These are phyloP conservation scores for Platanthera guangdongensis DNA, from an alignment of 106 monocot genomes.

Conservation along the genomic window DNA sequence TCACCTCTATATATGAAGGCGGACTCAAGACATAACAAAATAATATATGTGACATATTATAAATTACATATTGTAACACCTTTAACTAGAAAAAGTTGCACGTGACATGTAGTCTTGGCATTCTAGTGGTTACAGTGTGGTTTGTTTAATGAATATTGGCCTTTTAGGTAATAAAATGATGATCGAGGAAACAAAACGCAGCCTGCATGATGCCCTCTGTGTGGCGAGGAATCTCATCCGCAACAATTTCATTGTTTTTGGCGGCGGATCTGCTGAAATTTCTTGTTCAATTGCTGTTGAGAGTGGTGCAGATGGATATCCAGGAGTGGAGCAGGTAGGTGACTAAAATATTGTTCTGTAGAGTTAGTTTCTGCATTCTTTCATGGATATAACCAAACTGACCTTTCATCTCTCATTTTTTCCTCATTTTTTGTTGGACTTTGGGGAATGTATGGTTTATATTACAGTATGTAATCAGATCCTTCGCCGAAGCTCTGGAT, in stretches of 20 bases:
- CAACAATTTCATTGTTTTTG: slow-evolving; percentile 95
- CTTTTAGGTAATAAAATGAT: slow-evolving; percentile 89
- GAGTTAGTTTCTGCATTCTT: background rate
- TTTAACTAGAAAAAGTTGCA: no score
- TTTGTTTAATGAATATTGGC: background rate
- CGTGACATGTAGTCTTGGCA: no score
- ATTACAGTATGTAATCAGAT: slow-evolving; percentile 82
- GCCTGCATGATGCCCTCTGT: slow-evolving; percentile 90
- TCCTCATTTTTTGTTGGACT: background rate
- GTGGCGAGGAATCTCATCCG: slow-evolving; percentile 93
- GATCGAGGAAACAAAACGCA: slow-evolving; percentile 96
- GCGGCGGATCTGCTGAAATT: slow-evolving; percentile 98
- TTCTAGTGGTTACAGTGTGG: no score
- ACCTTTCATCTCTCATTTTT: background rate
- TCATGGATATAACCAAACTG: background rate
- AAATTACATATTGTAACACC: no score
- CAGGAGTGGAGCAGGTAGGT: slow-evolving; percentile 91
- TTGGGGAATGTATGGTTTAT: background rate
- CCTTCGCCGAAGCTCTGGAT: slow-evolving; percentile 93
- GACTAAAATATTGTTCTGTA: background rate
- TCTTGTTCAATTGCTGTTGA: slow-evolving; percentile 93
- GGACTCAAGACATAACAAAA: no score
- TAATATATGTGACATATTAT: no score
- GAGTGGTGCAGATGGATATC: slow-evolving; percentile 76
- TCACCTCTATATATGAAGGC: no score